Base-by-base conservation (phyloP, 176 grass and related monocot genomes). In the Oryza meridionalis region DNA sequence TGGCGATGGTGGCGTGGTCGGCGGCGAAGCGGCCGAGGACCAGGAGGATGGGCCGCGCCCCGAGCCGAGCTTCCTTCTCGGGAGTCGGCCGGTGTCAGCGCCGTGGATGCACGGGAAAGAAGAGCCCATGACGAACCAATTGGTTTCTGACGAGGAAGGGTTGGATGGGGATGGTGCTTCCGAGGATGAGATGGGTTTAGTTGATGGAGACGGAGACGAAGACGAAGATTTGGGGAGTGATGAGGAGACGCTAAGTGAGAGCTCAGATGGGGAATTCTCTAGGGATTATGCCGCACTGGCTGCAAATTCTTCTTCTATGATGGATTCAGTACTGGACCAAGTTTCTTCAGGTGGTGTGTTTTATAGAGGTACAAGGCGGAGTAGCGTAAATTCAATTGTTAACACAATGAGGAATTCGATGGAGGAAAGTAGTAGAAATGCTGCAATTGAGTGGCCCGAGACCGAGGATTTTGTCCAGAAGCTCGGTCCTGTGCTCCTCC, bases 31-130 rank as follows among this genome's bases (percentile, higher is more conserved):
- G n/a, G 43, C 19, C 42, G 65, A 53, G 13, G 65, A 58, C 33
- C 33, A 3, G 4, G 11, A 35, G 82, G 65, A 66, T 43, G 65
- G 45, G 59, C n/a, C 55, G 0, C 43, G 29, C n/a, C 81, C 62
- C 62, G 65, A 42, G 32, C 72, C 53, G 72, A 81, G 13, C 9
- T 85, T 72, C 70, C 72, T 85, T 14, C 32, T 82, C 6, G 84
- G 63, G 74, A 62, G 14, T 24, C 76, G 67, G 49, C 27, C 72
- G 26, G 38, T 77, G 33, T 64, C 73, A 37, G 82, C 90, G 64
- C 90, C 90, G 12, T 92, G 87, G 93, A 81, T 78, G 70, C 90
- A 90, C 72, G 87, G 82, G 77, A 79, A 81, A 35, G 84, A 80
- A 62, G 43, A 71, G 24, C 45, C 55, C 50, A 22, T 45, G 17